phyloP scores from a whole-genome alignment of 164 flowering plant genomes.

The Sedum album region DNA sequence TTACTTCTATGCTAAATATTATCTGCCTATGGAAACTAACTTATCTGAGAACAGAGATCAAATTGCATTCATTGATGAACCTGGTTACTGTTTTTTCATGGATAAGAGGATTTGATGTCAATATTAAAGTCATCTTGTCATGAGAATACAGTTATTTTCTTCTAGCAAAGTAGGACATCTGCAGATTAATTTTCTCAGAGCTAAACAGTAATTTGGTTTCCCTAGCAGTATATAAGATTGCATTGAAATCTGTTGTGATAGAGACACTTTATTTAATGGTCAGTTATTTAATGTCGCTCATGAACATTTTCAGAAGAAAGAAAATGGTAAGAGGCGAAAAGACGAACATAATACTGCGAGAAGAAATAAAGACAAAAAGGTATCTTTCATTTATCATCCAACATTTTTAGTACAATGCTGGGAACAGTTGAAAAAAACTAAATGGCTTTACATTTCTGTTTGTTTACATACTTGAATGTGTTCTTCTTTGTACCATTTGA shows the following conservation, averaged over 20 bases:
- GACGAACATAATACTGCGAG: conserved; percentile 7
- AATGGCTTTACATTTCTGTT: neutral
- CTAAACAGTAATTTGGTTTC: neutral
- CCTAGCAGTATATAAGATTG: neutral
- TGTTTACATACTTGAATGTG: neutral
- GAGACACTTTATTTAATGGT: neutral
- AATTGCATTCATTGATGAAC: neutral
- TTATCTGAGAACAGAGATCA: neutral
- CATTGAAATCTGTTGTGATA: neutral
- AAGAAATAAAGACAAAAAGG: conserved; percentile 11
- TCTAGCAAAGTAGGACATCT: neutral
- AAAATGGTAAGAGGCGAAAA: conserved; percentile 8
- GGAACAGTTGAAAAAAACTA: neutral
- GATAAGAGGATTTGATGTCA: neutral
- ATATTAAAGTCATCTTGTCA: neutral
- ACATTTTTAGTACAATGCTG: neutral
- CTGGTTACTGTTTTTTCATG: neutral
- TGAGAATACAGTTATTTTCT: neutral
- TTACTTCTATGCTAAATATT: neutral
- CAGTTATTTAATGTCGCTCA: neutral
- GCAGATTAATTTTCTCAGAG: neutral
- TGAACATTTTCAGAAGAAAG: conserved; percentile 7
- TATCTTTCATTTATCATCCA: neutral
- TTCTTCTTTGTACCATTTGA: neutral
- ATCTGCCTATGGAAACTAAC: neutral